Conservation (phyloP, 495 filamentous ascomycete genomes). For the Viridothelium virens region DNA sequence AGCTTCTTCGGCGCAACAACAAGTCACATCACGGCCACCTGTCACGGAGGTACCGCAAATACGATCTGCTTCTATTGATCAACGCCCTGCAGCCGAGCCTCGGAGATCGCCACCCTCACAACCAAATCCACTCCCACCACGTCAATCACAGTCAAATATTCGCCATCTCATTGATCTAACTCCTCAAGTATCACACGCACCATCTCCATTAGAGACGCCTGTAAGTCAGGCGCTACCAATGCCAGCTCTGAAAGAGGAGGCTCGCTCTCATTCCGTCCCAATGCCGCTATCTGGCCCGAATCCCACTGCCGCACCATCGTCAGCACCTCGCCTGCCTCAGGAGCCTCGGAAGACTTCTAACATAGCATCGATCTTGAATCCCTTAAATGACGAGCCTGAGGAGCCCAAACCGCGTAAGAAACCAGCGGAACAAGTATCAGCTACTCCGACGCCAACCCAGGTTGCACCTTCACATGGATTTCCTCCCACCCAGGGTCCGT, state of each 20-base stretch:
- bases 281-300: neutral
- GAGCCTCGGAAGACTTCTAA: slow-evolving; percentile 25
- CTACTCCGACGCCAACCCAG: neutral
- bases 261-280: slow-evolving; percentile 14
- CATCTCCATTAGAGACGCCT: slow-evolving; percentile 12
- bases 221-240: slow-evolving; percentile 7
- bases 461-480: neutral
- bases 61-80: slow-evolving; percentile 6
- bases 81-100: neutral
- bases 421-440: neutral
- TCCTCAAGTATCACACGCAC: slow-evolving; percentile 1
- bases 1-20: neutral
- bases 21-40: neutral
- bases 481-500: neutral
- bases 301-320: neutral
- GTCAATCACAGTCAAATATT: slow-evolving; percentile 11
- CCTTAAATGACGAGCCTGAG: slow-evolving; percentile 22
- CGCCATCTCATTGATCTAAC: slow-evolving; percentile 3
- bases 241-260: slow-evolving; percentile 19
- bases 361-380: slow-evolving; percentile 22
- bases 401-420: slow-evolving; percentile 15
- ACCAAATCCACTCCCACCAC: slow-evolving; percentile 5
- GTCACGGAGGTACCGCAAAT: neutral
- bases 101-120: slow-evolving; percentile 11
- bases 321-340: slow-evolving; percentile 20